These are phyloP conservation scores for Pistacia vera DNA, from an alignment of 345 rosid genomes.

Conservation along the genomic window DNA sequence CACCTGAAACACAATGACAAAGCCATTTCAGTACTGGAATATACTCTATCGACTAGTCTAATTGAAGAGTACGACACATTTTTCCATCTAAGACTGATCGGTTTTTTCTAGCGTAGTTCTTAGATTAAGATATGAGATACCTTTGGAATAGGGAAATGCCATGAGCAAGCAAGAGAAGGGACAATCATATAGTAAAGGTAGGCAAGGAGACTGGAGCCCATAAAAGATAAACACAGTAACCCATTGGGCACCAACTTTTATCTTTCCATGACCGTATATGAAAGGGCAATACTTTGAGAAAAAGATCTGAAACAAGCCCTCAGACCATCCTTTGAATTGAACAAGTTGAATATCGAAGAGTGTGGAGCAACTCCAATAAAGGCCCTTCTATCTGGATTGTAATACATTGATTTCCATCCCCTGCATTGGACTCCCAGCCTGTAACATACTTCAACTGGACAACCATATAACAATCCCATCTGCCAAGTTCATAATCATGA, in stretches of 20 bases:
- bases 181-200: constrained; percentile 28
- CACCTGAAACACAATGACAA: not conserved
- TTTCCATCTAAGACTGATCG: too few species aligned
- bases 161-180: constrained; percentile 33
- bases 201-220: constrained; percentile 43
- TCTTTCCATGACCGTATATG: constrained; percentile 30
- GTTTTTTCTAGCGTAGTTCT: too few species aligned
- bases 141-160: too few species aligned
- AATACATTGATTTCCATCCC: constrained; percentile 45
- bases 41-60: too few species aligned
- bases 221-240: constrained; percentile 28
- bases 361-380: constrained; percentile 43
- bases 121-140: too few species aligned
- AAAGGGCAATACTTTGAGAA: constrained; percentile 43
- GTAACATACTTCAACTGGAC: constrained; percentile 40
- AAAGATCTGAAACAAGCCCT: constrained; percentile 46
- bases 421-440: constrained; percentile 32
- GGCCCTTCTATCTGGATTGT: constrained; percentile 25
- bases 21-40: not conserved
- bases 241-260: constrained; percentile 34
- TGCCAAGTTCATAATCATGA: constrained; percentile 6
- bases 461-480: constrained; percentile 47
- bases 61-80: too few species aligned
- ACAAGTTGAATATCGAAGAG: constrained; percentile 28
- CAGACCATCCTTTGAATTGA: constrained; percentile 46